phyloP scores from a whole-genome alignment of 257 asterid genomes.

The Solanum megistacrolobum region DNA sequence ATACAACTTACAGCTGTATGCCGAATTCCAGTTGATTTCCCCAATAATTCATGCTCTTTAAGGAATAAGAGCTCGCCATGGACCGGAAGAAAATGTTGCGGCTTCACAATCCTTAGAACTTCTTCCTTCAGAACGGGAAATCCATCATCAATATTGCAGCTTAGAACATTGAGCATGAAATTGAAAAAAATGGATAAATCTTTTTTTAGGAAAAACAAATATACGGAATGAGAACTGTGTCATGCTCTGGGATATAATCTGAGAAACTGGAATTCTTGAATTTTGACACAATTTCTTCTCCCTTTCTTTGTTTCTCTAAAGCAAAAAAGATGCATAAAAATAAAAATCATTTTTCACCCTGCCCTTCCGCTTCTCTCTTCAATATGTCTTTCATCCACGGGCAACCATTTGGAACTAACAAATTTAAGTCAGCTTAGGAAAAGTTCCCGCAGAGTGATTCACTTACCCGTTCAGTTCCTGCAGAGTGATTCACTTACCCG shows the following conservation, averaged over 20 bases:
- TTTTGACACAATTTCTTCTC: background rate
- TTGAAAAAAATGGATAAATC: background rate
- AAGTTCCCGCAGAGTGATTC: background rate
- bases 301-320: background rate
- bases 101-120: constrained; percentile 91
- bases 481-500: background rate
- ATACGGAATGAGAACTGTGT: background rate
- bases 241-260: background rate
- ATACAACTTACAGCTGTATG: constrained; percentile 72
- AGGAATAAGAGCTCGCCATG: constrained; percentile 97
- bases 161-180: background rate
- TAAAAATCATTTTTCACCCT: background rate
- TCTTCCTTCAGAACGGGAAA: constrained; percentile 47
- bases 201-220: background rate
- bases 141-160: background rate
- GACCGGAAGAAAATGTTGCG: constrained; percentile 95
- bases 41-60: constrained; percentile 94
- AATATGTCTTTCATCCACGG: background rate
- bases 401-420: background rate
- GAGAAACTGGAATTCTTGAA: background rate
- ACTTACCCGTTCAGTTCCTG: background rate
- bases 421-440: background rate
- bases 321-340: background rate
- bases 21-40: constrained; percentile 87
- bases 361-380: background rate